Evolutionary conservation across 2,329 filamentous ascomycete genomes (phyloP).

Genomic region (Tolypocladium amazonense): DNA sequence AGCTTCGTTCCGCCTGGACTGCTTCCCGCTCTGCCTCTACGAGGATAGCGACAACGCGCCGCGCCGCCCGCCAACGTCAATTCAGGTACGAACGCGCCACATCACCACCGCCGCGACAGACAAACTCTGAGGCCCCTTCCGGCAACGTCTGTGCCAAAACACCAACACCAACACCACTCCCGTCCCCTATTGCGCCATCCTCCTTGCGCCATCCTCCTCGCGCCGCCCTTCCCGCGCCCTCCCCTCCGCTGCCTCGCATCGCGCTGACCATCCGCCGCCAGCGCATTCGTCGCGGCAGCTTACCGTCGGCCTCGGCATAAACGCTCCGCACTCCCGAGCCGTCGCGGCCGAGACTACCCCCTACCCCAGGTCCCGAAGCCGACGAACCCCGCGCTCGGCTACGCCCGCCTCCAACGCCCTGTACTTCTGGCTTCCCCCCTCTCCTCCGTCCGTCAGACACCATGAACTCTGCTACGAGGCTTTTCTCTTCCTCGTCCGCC

Average conservation of each 20-base stretch:
- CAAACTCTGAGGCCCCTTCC: not conserved
- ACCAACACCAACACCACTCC: not conserved
- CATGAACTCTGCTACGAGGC: conserved; percentile 18
- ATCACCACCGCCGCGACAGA: not conserved
- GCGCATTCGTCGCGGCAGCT: not conserved
- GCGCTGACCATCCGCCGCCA: not conserved
- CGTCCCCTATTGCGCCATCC: not conserved
- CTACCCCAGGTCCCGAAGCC: not conserved
- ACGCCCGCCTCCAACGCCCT: not conserved
- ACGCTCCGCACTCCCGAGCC: not conserved
- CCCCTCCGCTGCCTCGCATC: not conserved
- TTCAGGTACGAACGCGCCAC: not conserved
- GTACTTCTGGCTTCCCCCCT: not conserved
- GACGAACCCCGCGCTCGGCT: conserved; percentile 1
- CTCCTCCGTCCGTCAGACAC: conserved; percentile 3
- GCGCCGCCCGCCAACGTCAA: not conserved
- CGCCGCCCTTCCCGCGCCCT: not conserved
- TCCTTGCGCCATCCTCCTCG: not conserved
- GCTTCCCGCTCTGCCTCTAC: too few relatives aligned
- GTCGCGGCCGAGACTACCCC: not conserved
- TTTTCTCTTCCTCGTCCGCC: conserved; percentile 18
- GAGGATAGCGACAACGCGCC: not conserved
- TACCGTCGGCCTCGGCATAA: not conserved
- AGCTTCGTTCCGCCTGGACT: not conserved
- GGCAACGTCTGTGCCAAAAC: not conserved